phyloP scores from a whole-genome alignment of 106 monocot genomes.

The Acorus gramineus region DNA sequence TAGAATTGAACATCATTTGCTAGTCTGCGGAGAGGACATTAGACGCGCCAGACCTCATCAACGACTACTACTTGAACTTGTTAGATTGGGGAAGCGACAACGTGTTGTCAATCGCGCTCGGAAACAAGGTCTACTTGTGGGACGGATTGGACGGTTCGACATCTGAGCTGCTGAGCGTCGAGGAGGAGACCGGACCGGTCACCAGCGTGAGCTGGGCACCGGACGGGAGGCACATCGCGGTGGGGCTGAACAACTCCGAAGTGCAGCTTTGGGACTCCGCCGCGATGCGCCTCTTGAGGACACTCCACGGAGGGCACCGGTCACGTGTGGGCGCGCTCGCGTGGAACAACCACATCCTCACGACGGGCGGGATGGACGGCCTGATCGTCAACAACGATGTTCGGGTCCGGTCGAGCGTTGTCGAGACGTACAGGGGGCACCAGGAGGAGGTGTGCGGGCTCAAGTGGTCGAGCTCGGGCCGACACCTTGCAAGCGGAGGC shows the following conservation, averaged over 20 bases:
- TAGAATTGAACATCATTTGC: background rate
- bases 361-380: constrained; percentile 53
- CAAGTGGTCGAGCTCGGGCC: constrained; percentile 47
- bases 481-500: constrained; percentile 48
- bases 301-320: constrained; percentile 29
- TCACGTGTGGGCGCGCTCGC: constrained; percentile 43
- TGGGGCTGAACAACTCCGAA: constrained; percentile 50
- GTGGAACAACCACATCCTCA: constrained; percentile 55
- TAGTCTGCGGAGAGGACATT: constrained; percentile 48
- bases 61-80: constrained; percentile 48
- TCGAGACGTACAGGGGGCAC: constrained; percentile 40
- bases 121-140: constrained; percentile 49
- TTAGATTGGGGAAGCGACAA: constrained; percentile 56
- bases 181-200: constrained; percentile 48
- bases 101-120: constrained; percentile 42
- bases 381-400: constrained; percentile 58
- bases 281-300: constrained; percentile 42
- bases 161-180: constrained; percentile 39
- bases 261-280: constrained; percentile 49
- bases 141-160: constrained; percentile 31
- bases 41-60: constrained; percentile 44
- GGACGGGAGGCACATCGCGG: constrained; percentile 44
- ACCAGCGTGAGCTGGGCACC: constrained; percentile 74
- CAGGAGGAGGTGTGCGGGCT: constrained; percentile 47
- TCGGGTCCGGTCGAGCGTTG: constrained; percentile 16